Evolutionary conservation across 805 yeast genomes (phyloP), one percentile per base, ranked within the genome.

Genomic region (Jamesozyma lodderae): DNA sequence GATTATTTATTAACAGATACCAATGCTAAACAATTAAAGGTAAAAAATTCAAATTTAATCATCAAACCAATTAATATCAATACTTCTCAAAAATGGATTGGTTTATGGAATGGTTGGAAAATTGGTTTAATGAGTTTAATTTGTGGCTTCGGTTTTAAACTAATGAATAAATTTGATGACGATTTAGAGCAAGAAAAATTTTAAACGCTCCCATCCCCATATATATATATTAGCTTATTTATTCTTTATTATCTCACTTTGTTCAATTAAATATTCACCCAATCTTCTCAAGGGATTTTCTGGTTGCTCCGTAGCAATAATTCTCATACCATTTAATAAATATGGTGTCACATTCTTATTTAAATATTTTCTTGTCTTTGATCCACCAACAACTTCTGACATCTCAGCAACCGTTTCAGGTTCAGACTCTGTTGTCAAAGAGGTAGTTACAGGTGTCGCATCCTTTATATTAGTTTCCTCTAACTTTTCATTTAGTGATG

Each of bases 61-160:
- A 37, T 41, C 4, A 36, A 16, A n/a, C 44, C 43, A n/a, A 29
- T 35, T 6, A 34, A 35, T 23, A 26, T 35, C 5, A 35, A 35
- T 21, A 41, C 36, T 5, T 27, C 30, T 6, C 32, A 27, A 14
- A 30, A 18, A 29, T 41, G 43, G 43, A 30, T 26, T 6, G 68
- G 72, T 1, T 57, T 80, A 19, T 88, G 84, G 69, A 73, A 90
- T 48, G 98, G 97, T 26, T 90, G 97, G 97, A 74, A 85, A 57
- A 78, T 86, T 30, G 94, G 94, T 21, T 67, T 83, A 9, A 59
- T 86, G 41, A 85, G 90, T 43, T 73, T 84, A 3, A 59, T 83
- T 35, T 92, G 95, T 9, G 79, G 80, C 36, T 90, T 94, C 81
- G 88, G 95, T 2, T 69, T 82, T 47, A 70, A 73, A 37, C 62